Conservation (phyloP, 2,329 filamentous ascomycete genomes). For the Aspergillus oerlinghausenensis region DNA sequence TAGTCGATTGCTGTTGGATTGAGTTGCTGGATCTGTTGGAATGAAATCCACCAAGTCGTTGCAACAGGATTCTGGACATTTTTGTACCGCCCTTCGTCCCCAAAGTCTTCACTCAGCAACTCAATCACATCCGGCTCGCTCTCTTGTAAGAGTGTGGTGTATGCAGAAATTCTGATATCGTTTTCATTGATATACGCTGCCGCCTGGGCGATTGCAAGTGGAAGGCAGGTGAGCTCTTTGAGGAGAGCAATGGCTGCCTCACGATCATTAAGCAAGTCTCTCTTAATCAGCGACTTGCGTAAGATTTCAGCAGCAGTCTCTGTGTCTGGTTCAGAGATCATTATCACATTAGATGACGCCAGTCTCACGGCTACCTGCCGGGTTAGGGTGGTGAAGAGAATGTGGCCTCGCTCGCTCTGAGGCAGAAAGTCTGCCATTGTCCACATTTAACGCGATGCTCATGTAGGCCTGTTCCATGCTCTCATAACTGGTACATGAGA, state of each 20-base stretch:
- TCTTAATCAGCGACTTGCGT: neutral
- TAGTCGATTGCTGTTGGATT: constrained; percentile 28
- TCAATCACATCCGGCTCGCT: constrained; percentile 3
- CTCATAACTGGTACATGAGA: constrained; percentile 20
- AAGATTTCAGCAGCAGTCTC: constrained; percentile 5
- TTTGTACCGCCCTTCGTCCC: constrained; percentile 26
- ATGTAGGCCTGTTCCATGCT: constrained; percentile 13
- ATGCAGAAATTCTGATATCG: constrained; percentile 1
- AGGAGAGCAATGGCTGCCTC: constrained; percentile 5
- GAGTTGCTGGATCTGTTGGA: constrained; percentile 27
- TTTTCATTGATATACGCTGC: constrained; percentile 17
- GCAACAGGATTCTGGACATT: constrained; percentile 29
- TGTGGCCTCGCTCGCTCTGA: constrained; percentile 14
- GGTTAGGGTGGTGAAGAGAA: constrained; percentile 27
- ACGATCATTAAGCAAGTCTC: constrained; percentile 8
- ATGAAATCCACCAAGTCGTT: constrained; percentile 33
- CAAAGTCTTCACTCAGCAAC: constrained; percentile 18
- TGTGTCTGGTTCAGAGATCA: constrained; percentile 11
- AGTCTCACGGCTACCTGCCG: constrained; percentile 15
- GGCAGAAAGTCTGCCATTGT: constrained; percentile 10
- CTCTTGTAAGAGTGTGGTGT: constrained; percentile 20
- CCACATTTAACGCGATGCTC: constrained; percentile 13
- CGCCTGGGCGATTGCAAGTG: constrained; percentile 22
- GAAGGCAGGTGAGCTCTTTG: constrained; percentile 16
- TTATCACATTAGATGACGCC: constrained; percentile 10